Evolutionary conservation across 116 monocot genomes (phyloP).

Genomic region (Iris pallida): DNA sequence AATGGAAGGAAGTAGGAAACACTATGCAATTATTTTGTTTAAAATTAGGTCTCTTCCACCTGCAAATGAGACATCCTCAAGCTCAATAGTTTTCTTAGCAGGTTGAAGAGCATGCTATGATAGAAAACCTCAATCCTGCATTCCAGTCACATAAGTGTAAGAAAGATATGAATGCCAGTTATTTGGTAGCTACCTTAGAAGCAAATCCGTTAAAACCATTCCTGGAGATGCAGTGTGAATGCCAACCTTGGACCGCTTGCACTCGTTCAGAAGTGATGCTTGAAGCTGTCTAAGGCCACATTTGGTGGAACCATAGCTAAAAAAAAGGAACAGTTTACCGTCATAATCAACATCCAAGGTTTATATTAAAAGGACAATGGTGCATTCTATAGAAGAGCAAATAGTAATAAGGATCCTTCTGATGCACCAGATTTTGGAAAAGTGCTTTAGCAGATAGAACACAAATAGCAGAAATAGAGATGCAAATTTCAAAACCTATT

Average conservation of each 20-base stretch:
- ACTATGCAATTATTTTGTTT: too few species aligned
- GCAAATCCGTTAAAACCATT: constrained; percentile 94
- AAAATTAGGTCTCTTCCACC: too few species aligned
- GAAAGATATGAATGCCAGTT: not conserved
- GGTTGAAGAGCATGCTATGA: too few species aligned
- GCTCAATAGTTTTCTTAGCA: too few species aligned
- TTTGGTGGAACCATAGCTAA: constrained; percentile 94
- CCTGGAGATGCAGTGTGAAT: constrained; percentile 97
- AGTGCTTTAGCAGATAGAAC: not conserved
- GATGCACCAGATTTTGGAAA: not conserved
- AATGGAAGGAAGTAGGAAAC: too few species aligned
- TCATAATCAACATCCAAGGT: constrained; percentile 2
- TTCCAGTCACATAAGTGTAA: not conserved
- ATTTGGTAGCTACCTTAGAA: constrained; percentile 57
- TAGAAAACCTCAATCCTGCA: too few species aligned
- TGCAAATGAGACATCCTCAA: too few species aligned
- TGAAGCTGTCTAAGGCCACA: constrained; percentile 94
- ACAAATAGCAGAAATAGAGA: not conserved
- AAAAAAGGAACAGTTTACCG: constrained; percentile 2
- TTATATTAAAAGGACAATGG: not conserved
- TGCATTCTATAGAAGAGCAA: too few species aligned
- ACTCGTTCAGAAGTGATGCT: constrained; percentile 77
- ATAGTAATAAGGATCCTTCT: not conserved
- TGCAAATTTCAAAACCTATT: not conserved
- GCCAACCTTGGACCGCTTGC: constrained; percentile 82